phyloP scores from a whole-genome alignment of 1,139 yeast genomes.

The Geotrichum carabidarum region DNA sequence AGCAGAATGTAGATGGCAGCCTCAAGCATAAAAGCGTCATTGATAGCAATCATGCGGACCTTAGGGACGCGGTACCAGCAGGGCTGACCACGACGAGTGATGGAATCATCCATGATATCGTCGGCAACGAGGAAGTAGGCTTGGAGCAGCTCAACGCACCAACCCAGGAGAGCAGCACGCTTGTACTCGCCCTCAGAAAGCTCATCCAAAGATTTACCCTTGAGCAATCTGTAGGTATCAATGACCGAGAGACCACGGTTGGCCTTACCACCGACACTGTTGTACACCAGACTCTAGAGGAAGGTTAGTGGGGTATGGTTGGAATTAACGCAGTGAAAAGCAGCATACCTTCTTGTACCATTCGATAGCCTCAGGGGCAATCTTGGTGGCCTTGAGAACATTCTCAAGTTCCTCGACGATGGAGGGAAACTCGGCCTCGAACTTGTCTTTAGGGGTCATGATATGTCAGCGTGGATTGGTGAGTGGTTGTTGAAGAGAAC shows the following conservation, averaged over 20 bases:
- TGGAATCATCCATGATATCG: conserved; percentile 96
- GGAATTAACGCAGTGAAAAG: background rate
- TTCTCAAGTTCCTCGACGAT: conserved; percentile 71
- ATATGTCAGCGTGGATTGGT: background rate
- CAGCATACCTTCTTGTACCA: conserved; percentile 60
- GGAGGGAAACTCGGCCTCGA: conserved; percentile 68
- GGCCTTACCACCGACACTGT: conserved; percentile 94
- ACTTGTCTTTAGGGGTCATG: conserved; percentile 48
- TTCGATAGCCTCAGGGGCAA: conserved; percentile 78
- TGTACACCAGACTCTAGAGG: conserved; percentile 58
- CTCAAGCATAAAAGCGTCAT: conserved; percentile 95
- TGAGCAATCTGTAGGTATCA: conserved; percentile 82
- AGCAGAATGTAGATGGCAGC: conserved; percentile 86
- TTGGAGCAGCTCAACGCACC: conserved; percentile 92
- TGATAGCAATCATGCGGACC: conserved; percentile 90
- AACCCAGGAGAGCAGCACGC: conserved; percentile 85
- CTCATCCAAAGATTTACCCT: conserved; percentile 55
- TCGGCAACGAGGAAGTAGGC: conserved; percentile 97
- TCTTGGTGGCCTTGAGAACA: conserved; percentile 62
- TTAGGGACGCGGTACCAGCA: conserved; percentile 87
- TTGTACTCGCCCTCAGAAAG: conserved; percentile 65
- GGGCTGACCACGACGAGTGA: conserved; percentile 97
- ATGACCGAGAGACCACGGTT: conserved; percentile 95
- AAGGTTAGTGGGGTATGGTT: background rate
- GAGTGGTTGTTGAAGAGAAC: background rate